These are phyloP conservation scores for Colletotrichum gloeosporioides DNA, from an alignment of 2,329 filamentous ascomycete species.

Conservation along the genomic window DNA sequence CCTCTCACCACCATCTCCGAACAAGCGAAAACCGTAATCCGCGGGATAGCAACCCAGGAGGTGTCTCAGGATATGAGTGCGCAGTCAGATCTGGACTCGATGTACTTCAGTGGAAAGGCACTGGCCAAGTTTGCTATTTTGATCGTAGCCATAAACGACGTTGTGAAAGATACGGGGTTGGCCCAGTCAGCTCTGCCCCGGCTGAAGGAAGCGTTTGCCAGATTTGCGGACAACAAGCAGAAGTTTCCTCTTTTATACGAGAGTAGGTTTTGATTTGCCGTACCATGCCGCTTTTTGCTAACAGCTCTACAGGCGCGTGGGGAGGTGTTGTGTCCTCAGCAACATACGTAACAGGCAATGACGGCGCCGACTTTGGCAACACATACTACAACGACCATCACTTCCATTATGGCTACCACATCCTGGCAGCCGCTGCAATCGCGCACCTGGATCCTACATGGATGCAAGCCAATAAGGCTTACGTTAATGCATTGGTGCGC, in stretches of 20 bases:
- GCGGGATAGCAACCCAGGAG: slow-evolving; percentile 71
- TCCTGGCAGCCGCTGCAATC: slow-evolving; percentile 85
- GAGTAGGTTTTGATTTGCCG: slow-evolving; percentile 42
- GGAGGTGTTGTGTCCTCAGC: slow-evolving; percentile 81
- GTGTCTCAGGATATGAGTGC: slow-evolving; percentile 76
- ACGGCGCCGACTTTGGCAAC: slow-evolving; percentile 86
- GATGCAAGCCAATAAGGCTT: slow-evolving; percentile 75
- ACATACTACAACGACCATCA: slow-evolving; percentile 81
- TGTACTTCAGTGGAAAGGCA: slow-evolving; percentile 92
- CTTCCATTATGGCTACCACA: slow-evolving; percentile 87
- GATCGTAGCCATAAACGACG: slow-evolving; percentile 67
- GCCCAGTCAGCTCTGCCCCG: slow-evolving; percentile 63
- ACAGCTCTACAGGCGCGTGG: slow-evolving; percentile 62
- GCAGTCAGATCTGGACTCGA: slow-evolving; percentile 79
- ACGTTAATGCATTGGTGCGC: slow-evolving; percentile 82
- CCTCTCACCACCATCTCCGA: slow-evolving; percentile 52
- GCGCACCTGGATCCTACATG: slow-evolving; percentile 78
- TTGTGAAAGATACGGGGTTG: slow-evolving; percentile 63
- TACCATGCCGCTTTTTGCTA: background rate
- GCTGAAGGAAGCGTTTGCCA: slow-evolving; percentile 70
- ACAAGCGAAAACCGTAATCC: slow-evolving; percentile 64
- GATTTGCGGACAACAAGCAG: slow-evolving; percentile 72
- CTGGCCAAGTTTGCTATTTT: slow-evolving; percentile 78
- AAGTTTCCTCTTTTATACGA: slow-evolving; percentile 71
- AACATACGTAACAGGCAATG: slow-evolving; percentile 72